These are phyloP conservation scores for Ustilago sp. DNA, from an alignment of 1,284 basidiomycete genomes.

Conservation along the genomic window DNA sequence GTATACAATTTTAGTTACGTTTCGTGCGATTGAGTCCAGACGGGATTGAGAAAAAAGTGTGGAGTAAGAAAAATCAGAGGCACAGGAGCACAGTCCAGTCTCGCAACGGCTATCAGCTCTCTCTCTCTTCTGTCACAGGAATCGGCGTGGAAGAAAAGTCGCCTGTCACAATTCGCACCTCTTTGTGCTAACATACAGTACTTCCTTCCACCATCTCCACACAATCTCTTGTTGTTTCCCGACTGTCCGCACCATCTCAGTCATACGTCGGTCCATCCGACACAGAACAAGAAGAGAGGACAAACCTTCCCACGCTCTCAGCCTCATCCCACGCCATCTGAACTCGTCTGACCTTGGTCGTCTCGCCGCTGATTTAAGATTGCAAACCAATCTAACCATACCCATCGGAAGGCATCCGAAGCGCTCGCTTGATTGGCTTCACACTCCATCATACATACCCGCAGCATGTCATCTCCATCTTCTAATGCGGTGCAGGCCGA, in stretches of 20 bases:
- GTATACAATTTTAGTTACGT: too few relatives aligned
- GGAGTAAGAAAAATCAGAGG: too few relatives aligned
- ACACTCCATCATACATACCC: not conserved
- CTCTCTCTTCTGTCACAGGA: constrained; percentile 1
- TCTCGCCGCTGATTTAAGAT: not conserved
- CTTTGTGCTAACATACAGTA: not conserved
- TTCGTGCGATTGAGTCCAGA: too few relatives aligned
- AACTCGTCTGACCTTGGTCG: not conserved
- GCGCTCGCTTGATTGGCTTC: not conserved
- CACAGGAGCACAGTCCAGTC: too few relatives aligned
- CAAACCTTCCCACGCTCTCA: not conserved
- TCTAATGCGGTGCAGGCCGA: constrained; percentile 16
- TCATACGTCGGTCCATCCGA: not conserved
- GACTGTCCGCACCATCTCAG: not conserved
- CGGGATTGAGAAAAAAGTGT: too few relatives aligned
- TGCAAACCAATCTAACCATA: too few relatives aligned
- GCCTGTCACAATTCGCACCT: not conserved
- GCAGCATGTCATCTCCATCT: constrained; percentile 23
- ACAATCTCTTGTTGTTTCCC: not conserved
- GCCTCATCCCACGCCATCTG: not conserved
- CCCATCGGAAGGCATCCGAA: not conserved
- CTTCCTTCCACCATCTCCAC: not conserved
- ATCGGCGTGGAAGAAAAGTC: constrained; percentile 8
- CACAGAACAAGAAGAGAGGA: not conserved
- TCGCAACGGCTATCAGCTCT: too few relatives aligned